Conservation (phyloP, 2,329 filamentous ascomycete genomes). For the Aspergillus sp. region DNA sequence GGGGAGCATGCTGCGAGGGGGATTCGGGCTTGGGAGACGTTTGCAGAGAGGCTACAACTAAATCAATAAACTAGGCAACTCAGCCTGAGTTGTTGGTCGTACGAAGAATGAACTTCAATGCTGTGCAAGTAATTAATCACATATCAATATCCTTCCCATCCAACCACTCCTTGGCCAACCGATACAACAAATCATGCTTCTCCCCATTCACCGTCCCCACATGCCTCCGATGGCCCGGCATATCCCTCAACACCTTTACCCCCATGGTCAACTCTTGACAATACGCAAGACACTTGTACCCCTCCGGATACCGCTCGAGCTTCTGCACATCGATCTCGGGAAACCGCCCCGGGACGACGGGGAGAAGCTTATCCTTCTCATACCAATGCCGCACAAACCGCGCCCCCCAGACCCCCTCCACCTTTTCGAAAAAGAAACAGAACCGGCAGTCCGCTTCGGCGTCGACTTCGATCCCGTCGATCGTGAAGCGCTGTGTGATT, state of each 20-base stretch:
- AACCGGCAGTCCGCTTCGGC: conserved; percentile 55
- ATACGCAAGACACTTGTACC: conserved; percentile 51
- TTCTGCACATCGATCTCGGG: conserved; percentile 48
- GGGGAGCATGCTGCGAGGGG: conserved; percentile 60
- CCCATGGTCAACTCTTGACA: conserved; percentile 54
- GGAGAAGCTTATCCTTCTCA: conserved; percentile 58
- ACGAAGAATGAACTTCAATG: no score
- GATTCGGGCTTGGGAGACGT: conserved; percentile 54
- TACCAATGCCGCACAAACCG: conserved; percentile 55
- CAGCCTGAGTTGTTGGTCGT: background rate
- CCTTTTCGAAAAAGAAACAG: conserved; percentile 52
- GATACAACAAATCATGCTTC: conserved; percentile 54
- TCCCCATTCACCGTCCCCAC: conserved; percentile 40
- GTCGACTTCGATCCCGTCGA: conserved; percentile 50
- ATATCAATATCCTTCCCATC: conserved; percentile 43
- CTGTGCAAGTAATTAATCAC: background rate
- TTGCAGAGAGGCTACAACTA: background rate
- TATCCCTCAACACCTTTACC: conserved; percentile 48
- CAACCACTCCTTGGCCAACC: conserved; percentile 50
- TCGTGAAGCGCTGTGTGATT: conserved; percentile 54
- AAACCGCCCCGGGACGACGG: conserved; percentile 49
- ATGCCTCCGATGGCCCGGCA: conserved; percentile 51
- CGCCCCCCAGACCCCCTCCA: conserved; percentile 48
- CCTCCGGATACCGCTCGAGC: conserved; percentile 47
- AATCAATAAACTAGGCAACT: background rate